Evolutionary conservation across 179 eudicot genomes (phyloP), one percentile per base, ranked within the genome.

Genomic region (Vitellaria paradoxa): DNA sequence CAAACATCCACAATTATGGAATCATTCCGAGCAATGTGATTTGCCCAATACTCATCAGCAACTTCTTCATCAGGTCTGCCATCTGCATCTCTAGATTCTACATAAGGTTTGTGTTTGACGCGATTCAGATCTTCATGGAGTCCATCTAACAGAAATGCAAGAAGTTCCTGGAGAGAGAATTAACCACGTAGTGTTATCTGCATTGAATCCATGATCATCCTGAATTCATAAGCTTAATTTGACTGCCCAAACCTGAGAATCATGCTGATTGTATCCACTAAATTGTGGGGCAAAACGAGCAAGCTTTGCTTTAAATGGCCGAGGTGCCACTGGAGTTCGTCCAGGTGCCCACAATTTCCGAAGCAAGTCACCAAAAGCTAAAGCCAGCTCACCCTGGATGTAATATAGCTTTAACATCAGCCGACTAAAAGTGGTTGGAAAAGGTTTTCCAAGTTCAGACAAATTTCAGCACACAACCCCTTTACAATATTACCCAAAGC

Each of bases 1-100:
- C 97, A 95, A 46, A 95, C 98, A 89, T 95, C 99, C 84, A 95
- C 99, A 84, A 95, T 93, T 60, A 95, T 93, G 68, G 99, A 95
- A 88, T 95, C 97, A 87, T 95, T 95, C 68, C 99, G 98, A 72
- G 99, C 97, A 80, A 87, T 85, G 82, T 95, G 98, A 83, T 93
- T 91, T 24, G 92, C 92, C 99, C 99, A 95, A 79, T 91, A 95
- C 80, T 95, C 99, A 78, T 93, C 97, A 65, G 99, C 99, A 77
- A 95, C 90, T 83, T 95, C 97, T 83, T 91, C 98, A 72, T 95
- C 99, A 76, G 96, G 91, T 49, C 97, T 86, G 24, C 97, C 99
- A 85, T 95, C 96, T 72, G 97, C 96, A 88, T 95, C 99, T 81
- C 86, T 91, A 52, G 97, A 90, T 76, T 90, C 87, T 73, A 93